phyloP scores from a whole-genome alignment of 768 basidiomycete genomes.

The Lactarius trivialis region DNA sequence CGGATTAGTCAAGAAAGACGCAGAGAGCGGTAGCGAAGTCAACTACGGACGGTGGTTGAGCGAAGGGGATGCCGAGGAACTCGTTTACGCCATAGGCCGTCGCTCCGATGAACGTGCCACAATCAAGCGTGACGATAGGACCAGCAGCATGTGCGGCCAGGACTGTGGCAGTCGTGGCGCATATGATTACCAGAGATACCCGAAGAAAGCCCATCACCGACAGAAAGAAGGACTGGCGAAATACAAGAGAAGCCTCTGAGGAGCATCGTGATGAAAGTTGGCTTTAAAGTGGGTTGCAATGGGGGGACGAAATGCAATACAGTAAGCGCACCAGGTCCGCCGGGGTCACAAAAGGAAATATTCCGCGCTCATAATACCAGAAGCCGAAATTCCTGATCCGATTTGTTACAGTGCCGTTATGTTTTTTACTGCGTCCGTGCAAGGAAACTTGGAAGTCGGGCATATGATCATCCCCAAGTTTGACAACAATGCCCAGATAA shows the following conservation, averaged over 20 bases:
- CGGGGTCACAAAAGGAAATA: no score
- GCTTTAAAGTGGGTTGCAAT: no score
- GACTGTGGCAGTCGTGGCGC: neutral
- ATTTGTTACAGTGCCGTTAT: no score
- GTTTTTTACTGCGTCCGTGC: no score
- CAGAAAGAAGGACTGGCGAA: neutral
- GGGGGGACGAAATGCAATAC: no score
- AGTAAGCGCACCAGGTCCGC: no score
- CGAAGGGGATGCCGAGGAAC: conserved; percentile 39
- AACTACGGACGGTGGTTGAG: conserved; percentile 32
- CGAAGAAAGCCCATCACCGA: neutral
- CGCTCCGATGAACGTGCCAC: conserved; percentile 29
- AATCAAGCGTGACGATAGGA: conserved; percentile 27
- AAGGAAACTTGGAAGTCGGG: no score
- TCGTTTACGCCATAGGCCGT: conserved; percentile 23
- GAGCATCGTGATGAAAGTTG: no score
- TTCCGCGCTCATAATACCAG: no score
- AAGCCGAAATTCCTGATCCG: no score
- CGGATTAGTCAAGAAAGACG: neutral
- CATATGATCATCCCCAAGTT: no score
- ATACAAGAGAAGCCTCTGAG: neutral
- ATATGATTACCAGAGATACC: neutral
- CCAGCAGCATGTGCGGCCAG: neutral
- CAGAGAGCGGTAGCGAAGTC: neutral
- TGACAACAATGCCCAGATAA: no score